A percentile compares a stretch with the other conserved stretches of the same genome.
phyloP scores from a whole-genome alignment of 306 rosid genomes.

The Vigna reflexopilosa region DNA sequence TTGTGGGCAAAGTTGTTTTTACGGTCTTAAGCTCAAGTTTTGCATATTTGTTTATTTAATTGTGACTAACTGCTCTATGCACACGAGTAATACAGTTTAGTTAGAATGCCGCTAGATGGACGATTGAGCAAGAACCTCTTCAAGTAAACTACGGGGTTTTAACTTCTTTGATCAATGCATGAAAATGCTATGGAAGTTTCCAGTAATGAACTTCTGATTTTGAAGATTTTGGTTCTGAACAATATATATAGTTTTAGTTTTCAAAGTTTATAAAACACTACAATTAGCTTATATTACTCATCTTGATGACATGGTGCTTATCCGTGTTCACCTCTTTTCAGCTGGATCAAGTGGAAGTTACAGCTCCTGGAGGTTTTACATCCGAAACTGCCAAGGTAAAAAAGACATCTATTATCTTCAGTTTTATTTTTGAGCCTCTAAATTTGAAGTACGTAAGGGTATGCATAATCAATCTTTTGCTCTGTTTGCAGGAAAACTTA shows the following conservation, averaged over 20 bases:
- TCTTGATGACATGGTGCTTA: conserved; percentile 35
- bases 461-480: conserved; percentile 24
- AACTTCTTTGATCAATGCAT: conserved; percentile 32
- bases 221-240: conserved; percentile 30
- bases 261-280: conserved; percentile 36
- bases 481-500: conserved; percentile 72
- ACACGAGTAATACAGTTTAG: conserved; percentile 27
- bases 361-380: conserved; percentile 60
- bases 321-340: conserved; percentile 46
- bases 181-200: conserved; percentile 31
- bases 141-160: conserved; percentile 38
- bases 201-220: conserved; percentile 22
- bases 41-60: conserved; percentile 29
- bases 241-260: conserved; percentile 25
- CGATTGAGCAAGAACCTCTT: conserved; percentile 14
- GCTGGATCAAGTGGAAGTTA: conserved; percentile 68
- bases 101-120: conserved; percentile 32
- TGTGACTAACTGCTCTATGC: conserved; percentile 5
- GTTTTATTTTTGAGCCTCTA: conserved; percentile 33
- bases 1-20: conserved; percentile 3
- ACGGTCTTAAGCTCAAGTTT: conserved; percentile 16
- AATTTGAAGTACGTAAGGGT: conserved; percentile 12
- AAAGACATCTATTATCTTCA: conserved; percentile 16
- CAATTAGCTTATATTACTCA: conserved; percentile 30
- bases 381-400: conserved; percentile 67